Evolutionary conservation across 805 yeast genomes (phyloP).

Genomic region (Saccharomycopsis sp.): DNA sequence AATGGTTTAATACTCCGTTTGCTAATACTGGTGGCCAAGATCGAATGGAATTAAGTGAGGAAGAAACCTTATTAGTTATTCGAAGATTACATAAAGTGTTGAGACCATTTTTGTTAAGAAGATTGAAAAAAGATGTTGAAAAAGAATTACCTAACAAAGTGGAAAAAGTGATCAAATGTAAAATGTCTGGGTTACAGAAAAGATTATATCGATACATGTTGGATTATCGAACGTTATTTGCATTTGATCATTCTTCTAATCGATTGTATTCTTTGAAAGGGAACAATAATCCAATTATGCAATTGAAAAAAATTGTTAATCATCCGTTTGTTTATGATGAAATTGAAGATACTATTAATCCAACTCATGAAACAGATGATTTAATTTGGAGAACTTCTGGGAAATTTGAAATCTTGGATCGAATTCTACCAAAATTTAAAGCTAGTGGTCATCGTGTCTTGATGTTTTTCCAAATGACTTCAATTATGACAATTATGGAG

Average conservation of each 20-base stretch:
- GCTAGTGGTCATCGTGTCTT: slow-evolving; percentile 71
- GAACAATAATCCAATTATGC: slow-evolving; percentile 78
- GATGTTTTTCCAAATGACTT: slow-evolving; percentile 85
- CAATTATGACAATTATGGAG: slow-evolving; percentile 86
- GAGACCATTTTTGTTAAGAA: slow-evolving; percentile 76
- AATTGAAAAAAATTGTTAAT: slow-evolving; percentile 74
- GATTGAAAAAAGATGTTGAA: slow-evolving; percentile 82
- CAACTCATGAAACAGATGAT: slow-evolving; percentile 54
- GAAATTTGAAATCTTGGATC: slow-evolving; percentile 71
- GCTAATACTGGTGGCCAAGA: slow-evolving; percentile 81
- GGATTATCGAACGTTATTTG: slow-evolving; percentile 58
- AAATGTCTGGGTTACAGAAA: slow-evolving; percentile 64
- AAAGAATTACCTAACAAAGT: slow-evolving; percentile 80
- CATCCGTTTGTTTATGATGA: slow-evolving; percentile 86
- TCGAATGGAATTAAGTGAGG: slow-evolving; percentile 74
- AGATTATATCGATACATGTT: slow-evolving; percentile 72
- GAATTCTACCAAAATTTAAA: slow-evolving; percentile 68
- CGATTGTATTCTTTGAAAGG: slow-evolving; percentile 58
- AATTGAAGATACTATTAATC: slow-evolving; percentile 64
- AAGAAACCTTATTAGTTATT: slow-evolving; percentile 74
- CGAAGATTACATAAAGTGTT: slow-evolving; percentile 81
- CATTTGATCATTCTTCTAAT: slow-evolving; percentile 49
- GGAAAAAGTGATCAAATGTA: slow-evolving; percentile 76
- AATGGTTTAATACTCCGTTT: slow-evolving; percentile 86
- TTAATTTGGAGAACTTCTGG: slow-evolving; percentile 73